Evolutionary conservation across 306 rosid genomes (phyloP), one percentile per base, ranked within the genome.

Genomic region (Amphicarpaea edgeworthii): DNA sequence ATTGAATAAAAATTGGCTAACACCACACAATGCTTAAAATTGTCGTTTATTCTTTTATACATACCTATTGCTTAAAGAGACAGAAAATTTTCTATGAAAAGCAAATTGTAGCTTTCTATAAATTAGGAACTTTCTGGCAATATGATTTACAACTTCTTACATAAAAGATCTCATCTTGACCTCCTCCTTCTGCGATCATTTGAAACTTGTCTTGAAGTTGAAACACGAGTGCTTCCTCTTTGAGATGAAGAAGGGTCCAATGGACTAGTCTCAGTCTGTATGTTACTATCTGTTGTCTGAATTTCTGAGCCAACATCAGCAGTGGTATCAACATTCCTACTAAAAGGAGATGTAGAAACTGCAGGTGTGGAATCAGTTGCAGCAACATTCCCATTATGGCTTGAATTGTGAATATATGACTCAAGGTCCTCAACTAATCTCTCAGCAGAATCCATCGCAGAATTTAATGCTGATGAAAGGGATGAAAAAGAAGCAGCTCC

Each of bases 341-440:
- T 62, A 38, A 80, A 53, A 83, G 89, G 82, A 61, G 84, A 67
- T 74, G 45, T 69, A 16, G 79, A 79, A 45, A 82, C 82, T 24
- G 68, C 72, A 9, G 50, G 75, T 15, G 74, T 6, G 5, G 75
- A 83, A 80, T 81, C 53, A 73, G 75, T 77, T 81, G 83, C 76
- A 72, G 83, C 74, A 38, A 77, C 66, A 60, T 26, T 59, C 42
- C 45, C 69, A 68, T 70, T 78, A 17, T 63, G 60, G 43, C 80
- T 71, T 23, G 86, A 28, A 79, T 45, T 66, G 74, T 70, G 80
- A 67, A 87, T 75, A 80, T 85, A 85, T 54, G 84, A 68, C 72
- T 86, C 91, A 21, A 86, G 94, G 80, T 85, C 91, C 77, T 86
- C 89, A 40, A 84, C 88, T 63, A 90, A 69, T 83, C 89, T 83